Conservation (phyloP, 805 yeast genomes). For the Myxozyma neotropica region DNA sequence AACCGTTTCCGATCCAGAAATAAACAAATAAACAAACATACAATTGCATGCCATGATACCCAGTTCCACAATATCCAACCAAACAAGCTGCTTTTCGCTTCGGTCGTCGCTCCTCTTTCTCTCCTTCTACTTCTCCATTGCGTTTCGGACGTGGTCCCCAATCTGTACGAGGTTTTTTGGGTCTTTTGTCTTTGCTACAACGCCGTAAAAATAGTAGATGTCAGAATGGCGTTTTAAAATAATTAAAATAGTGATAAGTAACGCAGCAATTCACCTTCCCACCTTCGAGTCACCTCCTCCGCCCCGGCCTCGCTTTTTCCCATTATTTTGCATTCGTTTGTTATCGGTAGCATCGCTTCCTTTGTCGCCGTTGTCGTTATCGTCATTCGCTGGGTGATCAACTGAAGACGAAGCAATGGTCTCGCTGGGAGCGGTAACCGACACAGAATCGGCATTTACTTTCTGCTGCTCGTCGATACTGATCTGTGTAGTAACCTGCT, state of each 20-base stretch:
- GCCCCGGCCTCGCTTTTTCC: not conserved
- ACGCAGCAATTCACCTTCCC: constrained; percentile 26
- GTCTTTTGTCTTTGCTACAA: constrained; percentile 5
- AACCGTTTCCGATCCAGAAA: too few relatives aligned
- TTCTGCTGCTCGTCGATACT: too few relatives aligned
- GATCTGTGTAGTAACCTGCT: too few relatives aligned
- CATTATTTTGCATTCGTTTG: not conserved
- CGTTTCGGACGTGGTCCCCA: constrained; percentile 1
- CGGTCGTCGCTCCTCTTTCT: constrained; percentile 45
- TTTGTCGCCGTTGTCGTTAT: not conserved
- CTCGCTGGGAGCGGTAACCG: too few relatives aligned
- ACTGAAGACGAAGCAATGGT: too few relatives aligned
- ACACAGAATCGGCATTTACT: too few relatives aligned
- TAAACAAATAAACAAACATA: too few relatives aligned
- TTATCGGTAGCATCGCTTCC: not conserved
- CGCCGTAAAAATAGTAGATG: too few relatives aligned
- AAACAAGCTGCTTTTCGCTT: constrained; percentile 87
- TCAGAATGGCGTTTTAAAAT: not conserved
- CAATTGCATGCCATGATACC: constrained; percentile 91
- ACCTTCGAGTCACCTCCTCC: constrained; percentile 16
- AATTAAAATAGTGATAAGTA: not conserved
- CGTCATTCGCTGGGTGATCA: too few relatives aligned
- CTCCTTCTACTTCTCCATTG: constrained; percentile 8
- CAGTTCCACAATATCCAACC: constrained; percentile 95
- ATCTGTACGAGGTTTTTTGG: constrained; percentile 1